phyloP scores from a whole-genome alignment of 768 basidiomycete genomes.

The Lanmaoa pseudosensibilis region DNA sequence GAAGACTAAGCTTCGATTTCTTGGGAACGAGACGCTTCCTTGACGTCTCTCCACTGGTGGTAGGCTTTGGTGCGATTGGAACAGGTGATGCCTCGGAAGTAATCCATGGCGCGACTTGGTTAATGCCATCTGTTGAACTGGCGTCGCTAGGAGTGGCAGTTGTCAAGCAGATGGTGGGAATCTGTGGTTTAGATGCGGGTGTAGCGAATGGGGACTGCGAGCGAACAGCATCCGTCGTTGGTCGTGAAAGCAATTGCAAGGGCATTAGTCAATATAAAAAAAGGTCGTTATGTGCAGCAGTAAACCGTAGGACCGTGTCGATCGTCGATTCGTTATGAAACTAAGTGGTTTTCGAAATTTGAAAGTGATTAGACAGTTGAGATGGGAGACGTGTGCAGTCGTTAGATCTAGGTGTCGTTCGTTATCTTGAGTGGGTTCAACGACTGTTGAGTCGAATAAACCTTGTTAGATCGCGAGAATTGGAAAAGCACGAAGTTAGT shows the following conservation, averaged over 20 bases:
- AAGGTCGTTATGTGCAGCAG: constrained; percentile 26
- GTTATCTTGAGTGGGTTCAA: constrained; percentile 21
- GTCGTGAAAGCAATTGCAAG: constrained; percentile 32
- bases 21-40: constrained; percentile 66
- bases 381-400: constrained; percentile 10
- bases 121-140: constrained; percentile 34
- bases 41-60: constrained; percentile 18
- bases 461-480: constrained; percentile 18
- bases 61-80: constrained; percentile 33
- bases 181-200: constrained; percentile 29
- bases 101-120: constrained; percentile 28
- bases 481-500: constrained; percentile 12
- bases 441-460: constrained; percentile 17
- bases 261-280: constrained; percentile 29
- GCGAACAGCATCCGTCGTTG: constrained; percentile 25
- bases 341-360: constrained; percentile 12
- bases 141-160: constrained; percentile 62
- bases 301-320: constrained; percentile 16
- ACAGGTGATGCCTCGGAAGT: constrained; percentile 7
- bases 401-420: constrained; percentile 25
- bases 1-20: constrained; percentile 64
- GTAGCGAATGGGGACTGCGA: constrained; percentile 29
- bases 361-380: constrained; percentile 17
- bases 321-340: constrained; percentile 29
- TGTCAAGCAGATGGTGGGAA: constrained; percentile 70